Evolutionary conservation across 2,329 filamentous ascomycete genomes (phyloP).

Genomic region (Nigrograna mackinnonii): DNA sequence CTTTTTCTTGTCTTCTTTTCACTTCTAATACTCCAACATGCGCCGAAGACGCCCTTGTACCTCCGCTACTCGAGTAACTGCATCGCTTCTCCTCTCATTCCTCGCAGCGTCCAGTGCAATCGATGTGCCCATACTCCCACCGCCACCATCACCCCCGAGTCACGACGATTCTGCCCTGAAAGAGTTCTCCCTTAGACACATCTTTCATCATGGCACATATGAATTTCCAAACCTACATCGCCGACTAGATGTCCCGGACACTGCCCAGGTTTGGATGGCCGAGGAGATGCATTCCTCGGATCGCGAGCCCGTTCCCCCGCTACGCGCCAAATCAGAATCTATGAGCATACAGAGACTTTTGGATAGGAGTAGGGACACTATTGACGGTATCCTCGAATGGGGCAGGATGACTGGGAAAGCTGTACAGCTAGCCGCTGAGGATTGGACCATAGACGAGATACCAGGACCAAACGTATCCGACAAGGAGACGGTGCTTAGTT

Average conservation of each 20-base stretch:
- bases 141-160: constrained; percentile 25
- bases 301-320: constrained; percentile 49
- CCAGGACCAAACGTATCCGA: constrained; percentile 81
- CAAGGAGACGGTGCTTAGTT: constrained; percentile 78
- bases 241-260: constrained; percentile 69
- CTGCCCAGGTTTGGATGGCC: constrained; percentile 65
- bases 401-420: constrained; percentile 71
- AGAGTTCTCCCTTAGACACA: constrained; percentile 69
- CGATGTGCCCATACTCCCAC: constrained; percentile 30
- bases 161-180: constrained; percentile 19
- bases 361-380: constrained; percentile 74
- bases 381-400: constrained; percentile 77
- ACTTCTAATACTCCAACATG: constrained; percentile 21
- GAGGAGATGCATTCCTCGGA: constrained; percentile 55
- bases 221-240: constrained; percentile 76
- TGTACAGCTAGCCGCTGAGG: constrained; percentile 69
- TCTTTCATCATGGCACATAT: constrained; percentile 89
- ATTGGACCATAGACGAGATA: constrained; percentile 83
- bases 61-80: constrained; percentile 67
- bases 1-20: not conserved
- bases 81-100: constrained; percentile 67
- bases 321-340: constrained; percentile 62
- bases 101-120: constrained; percentile 59
- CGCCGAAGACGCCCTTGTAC: constrained; percentile 35
- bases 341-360: constrained; percentile 78